These are phyloP conservation scores for Mycena venus DNA, from an alignment of 768 basidiomycete species.

Conservation along the genomic window DNA sequence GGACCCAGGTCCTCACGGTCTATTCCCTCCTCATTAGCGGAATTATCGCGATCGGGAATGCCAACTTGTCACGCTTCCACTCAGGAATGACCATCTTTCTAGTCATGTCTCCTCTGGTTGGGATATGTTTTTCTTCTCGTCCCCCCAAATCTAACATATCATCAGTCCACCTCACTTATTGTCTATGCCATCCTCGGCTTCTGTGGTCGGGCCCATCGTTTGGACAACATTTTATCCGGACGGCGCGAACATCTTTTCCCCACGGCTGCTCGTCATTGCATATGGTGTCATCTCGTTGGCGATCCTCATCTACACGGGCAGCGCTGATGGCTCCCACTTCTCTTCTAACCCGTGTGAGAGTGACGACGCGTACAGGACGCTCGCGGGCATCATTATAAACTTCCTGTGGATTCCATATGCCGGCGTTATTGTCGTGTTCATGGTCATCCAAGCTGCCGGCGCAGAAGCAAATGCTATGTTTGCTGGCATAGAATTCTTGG, in stretches of 20 bases:
- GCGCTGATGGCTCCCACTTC: neutral
- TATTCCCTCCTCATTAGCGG: conserved; percentile 23
- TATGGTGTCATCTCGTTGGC: neutral
- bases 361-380: neutral
- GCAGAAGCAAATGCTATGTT: neutral
- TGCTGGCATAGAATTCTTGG: neutral
- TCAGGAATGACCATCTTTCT: conserved; percentile 10
- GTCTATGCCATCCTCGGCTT: conserved; percentile 17
- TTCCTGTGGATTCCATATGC: conserved; percentile 16
- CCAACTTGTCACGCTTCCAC: conserved; percentile 11
- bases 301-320: conserved; percentile 5
- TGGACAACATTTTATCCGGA: neutral
- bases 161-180: conserved; percentile 4
- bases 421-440: neutral
- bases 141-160: neutral
- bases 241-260: conserved; percentile 19
- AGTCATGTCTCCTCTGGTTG: conserved; percentile 22
- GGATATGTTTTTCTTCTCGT: neutral
- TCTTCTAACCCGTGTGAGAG: neutral
- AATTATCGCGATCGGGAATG: neutral
- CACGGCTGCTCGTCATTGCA: neutral
- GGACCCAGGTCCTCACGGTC: conserved; percentile 21
- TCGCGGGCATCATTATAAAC: neutral
- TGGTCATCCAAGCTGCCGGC: neutral
- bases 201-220: neutral